Evolutionary conservation across 305 asterid genomes (phyloP).

Genomic region (Salvia sclarea): DNA sequence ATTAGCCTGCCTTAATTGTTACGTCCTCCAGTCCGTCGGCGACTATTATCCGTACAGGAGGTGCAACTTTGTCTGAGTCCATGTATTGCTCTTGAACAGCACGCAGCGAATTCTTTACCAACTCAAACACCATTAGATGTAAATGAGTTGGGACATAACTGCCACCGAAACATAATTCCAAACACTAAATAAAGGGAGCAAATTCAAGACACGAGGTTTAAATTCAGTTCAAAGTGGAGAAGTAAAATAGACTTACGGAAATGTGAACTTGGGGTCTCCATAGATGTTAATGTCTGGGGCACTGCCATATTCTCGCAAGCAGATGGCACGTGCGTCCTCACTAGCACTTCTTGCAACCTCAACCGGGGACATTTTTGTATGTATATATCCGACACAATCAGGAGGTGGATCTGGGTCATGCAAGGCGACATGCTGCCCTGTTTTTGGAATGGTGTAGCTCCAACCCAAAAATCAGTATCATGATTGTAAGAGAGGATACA

Average conservation of each 20-base stretch:
- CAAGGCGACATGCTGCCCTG: conserved; percentile 98
- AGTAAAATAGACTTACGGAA: conserved; percentile 58
- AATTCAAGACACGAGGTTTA: neutral
- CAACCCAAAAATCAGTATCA: neutral
- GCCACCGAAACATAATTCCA: conserved; percentile 11
- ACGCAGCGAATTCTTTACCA: conserved; percentile 94
- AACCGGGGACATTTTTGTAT: conserved; percentile 92
- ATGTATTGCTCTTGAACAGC: conserved; percentile 88
- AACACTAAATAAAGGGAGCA: neutral
- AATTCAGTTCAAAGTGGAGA: neutral
- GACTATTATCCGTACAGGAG: conserved; percentile 86
- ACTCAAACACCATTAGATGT: conserved; percentile 94
- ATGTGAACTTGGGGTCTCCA: conserved; percentile 85
- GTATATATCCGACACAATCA: conserved; percentile 84
- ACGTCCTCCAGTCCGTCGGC: conserved; percentile 98
- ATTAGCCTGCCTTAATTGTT: conserved; percentile 73
- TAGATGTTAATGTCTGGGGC: conserved; percentile 84
- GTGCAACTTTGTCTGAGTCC: conserved; percentile 86
- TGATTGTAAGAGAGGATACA: neutral
- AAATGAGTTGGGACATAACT: conserved; percentile 92
- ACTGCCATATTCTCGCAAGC: conserved; percentile 83
- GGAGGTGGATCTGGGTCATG: conserved; percentile 92
- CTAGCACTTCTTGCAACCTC: conserved; percentile 82
- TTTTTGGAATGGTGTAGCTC: conserved; percentile 33
- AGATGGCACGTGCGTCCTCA: conserved; percentile 88